Evolutionary conservation across 2,329 filamentous ascomycete genomes (phyloP), one percentile per base, ranked within the genome.

Genomic region (Knoxdaviesia capensis): DNA sequence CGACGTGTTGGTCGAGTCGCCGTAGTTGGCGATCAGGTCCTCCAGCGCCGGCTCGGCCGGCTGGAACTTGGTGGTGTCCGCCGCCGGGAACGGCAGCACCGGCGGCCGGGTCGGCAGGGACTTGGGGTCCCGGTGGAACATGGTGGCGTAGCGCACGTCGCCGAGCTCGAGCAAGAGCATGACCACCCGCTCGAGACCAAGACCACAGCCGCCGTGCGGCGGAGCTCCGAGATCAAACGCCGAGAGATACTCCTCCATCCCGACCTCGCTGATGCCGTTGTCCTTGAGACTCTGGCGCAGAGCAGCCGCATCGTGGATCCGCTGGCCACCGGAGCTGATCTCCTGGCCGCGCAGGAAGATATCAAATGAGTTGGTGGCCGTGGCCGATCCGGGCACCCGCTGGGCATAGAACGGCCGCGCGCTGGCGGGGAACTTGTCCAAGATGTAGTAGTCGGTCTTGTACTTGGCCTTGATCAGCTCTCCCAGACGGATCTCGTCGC

Each of bases 341-440:
- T 94, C 87, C 54, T 94, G 87, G 1, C 87, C 87, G 31, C 87
- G 80, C 37, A 94, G 71, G 61, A 94, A 94, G 44, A 94, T 92
- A 56, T 94, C 87, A 52, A 94, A 94, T 0, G 87, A 93, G 56
- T 93, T 93, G 41, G 87, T 94, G 56, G 77, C 74, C 33, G 70
- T 66, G 8, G 72, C 65, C 52, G 92, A 74, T 10, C 77, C 65
- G 2, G 78, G 71, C 47, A 93, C 83, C 31, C 79, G 79, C 71
- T 93, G 87, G 1, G 87, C 84, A 54, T 94, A 94, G 60, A 94
- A 94, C 0, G 87, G 87, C 37, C 87, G 74, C 3, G 83, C 87
- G 6, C 75, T 78, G 28, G 74, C 65, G 1, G 87, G 87, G 64
- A 94, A 94, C 54, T 92, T 93, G 68, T 94, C 87, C 36, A 94